Percentiles rank a stretch among this genome's conserved stretches.
These are phyloP conservation scores for Helianthus tuberosus DNA, from an alignment of 129 eudicot species.

Conservation along the genomic window DNA sequence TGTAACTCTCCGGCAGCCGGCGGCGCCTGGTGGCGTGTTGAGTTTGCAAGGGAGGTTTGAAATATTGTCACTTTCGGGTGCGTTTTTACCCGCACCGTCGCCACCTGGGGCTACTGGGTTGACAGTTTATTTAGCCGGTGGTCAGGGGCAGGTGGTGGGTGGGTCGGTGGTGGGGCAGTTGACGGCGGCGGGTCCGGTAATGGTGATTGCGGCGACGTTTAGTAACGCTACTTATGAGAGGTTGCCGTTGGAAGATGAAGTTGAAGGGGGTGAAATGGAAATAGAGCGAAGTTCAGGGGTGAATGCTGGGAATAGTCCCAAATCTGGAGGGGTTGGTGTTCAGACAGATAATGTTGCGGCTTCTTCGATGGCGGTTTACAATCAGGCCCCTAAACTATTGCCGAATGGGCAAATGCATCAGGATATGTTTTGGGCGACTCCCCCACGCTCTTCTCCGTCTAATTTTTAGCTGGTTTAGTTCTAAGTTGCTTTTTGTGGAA, in stretches of 20 bases:
- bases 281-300: neutral
- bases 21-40: conserved; percentile 41
- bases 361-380: too few relatives aligned
- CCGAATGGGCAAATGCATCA: too few relatives aligned
- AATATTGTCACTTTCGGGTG: conserved; percentile 41
- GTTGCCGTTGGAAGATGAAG: conserved; percentile 44
- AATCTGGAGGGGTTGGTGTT: too few relatives aligned
- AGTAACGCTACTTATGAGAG: conserved; percentile 45
- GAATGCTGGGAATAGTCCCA: too few relatives aligned
- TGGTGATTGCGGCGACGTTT: conserved; percentile 40
- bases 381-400: too few relatives aligned
- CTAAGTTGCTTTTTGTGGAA: too few relatives aligned
- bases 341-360: too few relatives aligned
- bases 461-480: too few relatives aligned
- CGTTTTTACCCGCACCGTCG: conserved; percentile 43
- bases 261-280: conserved; percentile 31
- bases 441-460: too few relatives aligned
- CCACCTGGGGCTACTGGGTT: conserved; percentile 50
- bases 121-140: conserved; percentile 44
- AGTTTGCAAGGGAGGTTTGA: conserved; percentile 42
- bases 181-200: conserved; percentile 48
- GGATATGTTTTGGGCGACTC: too few relatives aligned
- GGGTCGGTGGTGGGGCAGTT: conserved; percentile 48
- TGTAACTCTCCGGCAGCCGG: conserved; percentile 40
- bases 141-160: conserved; percentile 48